Conservation (phyloP, 331 rosid species). For the Arachis monticola region DNA sequence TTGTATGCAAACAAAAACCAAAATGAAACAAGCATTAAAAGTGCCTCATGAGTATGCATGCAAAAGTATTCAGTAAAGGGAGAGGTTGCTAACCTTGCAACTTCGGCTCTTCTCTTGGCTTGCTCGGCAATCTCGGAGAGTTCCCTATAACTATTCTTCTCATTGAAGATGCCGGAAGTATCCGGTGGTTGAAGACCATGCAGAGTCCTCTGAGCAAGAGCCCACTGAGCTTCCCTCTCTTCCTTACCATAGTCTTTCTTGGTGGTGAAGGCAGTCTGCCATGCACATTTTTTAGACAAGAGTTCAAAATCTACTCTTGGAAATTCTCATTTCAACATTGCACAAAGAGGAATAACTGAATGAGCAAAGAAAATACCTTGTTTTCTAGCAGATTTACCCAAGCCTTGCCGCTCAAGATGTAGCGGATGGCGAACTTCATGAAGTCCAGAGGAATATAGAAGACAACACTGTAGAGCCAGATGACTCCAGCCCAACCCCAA, state of each 20-base stretch:
- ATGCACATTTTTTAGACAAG: conserved; percentile 13
- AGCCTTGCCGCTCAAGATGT: conserved; percentile 97
- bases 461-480: conserved; percentile 96
- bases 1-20: neutral
- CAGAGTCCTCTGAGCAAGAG: conserved; percentile 90
- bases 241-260: conserved; percentile 96
- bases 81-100: conserved; percentile 73
- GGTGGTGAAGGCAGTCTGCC: conserved; percentile 96
- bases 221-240: conserved; percentile 99
- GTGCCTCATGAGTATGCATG: too few species aligned
- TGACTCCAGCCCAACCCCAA: conserved; percentile 99
- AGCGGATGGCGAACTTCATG: conserved; percentile 83
- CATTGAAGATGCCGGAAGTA: conserved; percentile 55
- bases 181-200: conserved; percentile 97
- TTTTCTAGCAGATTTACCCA: conserved; percentile 85
- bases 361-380: conserved; percentile 55
- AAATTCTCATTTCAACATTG: conserved; percentile 7
- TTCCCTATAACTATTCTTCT: conserved; percentile 89
- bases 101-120: conserved; percentile 96
- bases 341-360: neutral
- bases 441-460: conserved; percentile 87
- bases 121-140: conserved; percentile 96
- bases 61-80: neutral
- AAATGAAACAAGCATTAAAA: neutral
- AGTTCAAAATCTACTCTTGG: conserved; percentile 20